Conservation (phyloP, 495 filamentous ascomycete genomes). For the Lichenothelia convexa region DNA sequence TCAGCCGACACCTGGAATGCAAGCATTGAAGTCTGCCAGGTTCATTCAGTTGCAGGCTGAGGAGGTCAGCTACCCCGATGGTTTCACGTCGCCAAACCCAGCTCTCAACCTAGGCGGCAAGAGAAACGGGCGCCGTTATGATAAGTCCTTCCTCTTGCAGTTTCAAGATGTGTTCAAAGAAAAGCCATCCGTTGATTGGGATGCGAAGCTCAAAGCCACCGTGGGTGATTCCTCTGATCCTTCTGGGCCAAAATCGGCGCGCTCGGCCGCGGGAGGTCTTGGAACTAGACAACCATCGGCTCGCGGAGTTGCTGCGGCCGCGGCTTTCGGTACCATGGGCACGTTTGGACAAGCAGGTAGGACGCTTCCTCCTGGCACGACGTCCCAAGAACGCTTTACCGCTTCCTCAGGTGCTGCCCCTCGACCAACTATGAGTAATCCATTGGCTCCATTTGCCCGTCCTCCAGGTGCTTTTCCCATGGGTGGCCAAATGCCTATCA, state of each 20-base stretch:
- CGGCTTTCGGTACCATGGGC: constrained; percentile 43
- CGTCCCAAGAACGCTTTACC: constrained; percentile 43
- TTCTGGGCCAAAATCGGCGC: constrained; percentile 33
- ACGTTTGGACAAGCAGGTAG: constrained; percentile 35
- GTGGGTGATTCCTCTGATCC: constrained; percentile 63
- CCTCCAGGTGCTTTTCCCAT: constrained; percentile 45
- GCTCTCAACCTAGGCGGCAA: constrained; percentile 62
- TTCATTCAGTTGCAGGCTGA: constrained; percentile 54
- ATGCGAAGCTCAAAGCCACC: constrained; percentile 61
- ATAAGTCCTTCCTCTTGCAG: constrained; percentile 89
- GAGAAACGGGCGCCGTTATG: constrained; percentile 73
- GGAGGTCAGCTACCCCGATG: constrained; percentile 49
- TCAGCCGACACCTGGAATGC: constrained; percentile 80
- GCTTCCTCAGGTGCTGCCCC: constrained; percentile 22
- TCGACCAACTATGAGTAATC: constrained; percentile 31
- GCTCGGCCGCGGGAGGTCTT: constrained; percentile 32
- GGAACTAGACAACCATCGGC: constrained; percentile 30
- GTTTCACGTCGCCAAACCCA: constrained; percentile 73
- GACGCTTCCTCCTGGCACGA: constrained; percentile 49
- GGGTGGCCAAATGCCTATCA: constrained; percentile 27
- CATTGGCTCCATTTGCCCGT: constrained; percentile 37
- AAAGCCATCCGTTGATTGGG: constrained; percentile 85
- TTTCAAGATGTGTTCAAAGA: constrained; percentile 90
- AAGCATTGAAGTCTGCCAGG: constrained; percentile 72
- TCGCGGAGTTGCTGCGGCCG: constrained; percentile 20